Percentiles rank a stretch among this genome's conserved stretches.
Evolutionary conservation across 345 rosid species (phyloP).

Genomic region (Gossypium arboreum): DNA sequence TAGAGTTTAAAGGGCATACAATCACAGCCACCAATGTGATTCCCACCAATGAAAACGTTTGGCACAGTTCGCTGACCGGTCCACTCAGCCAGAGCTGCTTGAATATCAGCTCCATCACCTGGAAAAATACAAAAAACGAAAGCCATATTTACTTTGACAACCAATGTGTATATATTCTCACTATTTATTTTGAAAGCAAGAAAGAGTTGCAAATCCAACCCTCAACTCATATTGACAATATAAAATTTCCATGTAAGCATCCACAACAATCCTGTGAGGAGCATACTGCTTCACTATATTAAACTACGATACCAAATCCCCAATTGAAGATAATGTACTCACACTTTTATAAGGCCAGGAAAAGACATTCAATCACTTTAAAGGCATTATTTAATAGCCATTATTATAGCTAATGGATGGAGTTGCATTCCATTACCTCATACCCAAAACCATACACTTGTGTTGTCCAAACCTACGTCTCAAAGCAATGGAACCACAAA

Average conservation of each 20-base stretch:
- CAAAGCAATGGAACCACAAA: neutral
- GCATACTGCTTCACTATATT: neutral
- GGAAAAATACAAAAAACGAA: constrained; percentile 8
- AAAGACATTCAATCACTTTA: neutral
- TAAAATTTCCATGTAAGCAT: neutral
- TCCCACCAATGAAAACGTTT: constrained; percentile 50
- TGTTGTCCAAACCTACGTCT: neutral
- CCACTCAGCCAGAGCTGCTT: constrained; percentile 61
- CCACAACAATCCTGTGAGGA: neutral
- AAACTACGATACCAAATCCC: neutral
- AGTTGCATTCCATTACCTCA: neutral
- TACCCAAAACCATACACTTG: neutral
- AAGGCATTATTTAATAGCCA: neutral
- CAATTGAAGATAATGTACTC: neutral
- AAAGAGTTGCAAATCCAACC: neutral
- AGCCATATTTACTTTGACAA: neutral
- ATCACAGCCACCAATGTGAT: constrained; percentile 86
- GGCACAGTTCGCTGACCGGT: constrained; percentile 40
- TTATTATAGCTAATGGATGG: neutral
- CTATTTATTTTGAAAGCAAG: neutral
- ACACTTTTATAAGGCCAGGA: neutral
- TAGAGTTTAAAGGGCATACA: constrained; percentile 27
- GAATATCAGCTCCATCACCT: constrained; percentile 70
- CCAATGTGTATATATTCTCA: neutral
- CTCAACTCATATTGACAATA: neutral